Base-by-base conservation (phyloP, 805 yeast genomes). In the Ogataea zsoltii region DNA sequence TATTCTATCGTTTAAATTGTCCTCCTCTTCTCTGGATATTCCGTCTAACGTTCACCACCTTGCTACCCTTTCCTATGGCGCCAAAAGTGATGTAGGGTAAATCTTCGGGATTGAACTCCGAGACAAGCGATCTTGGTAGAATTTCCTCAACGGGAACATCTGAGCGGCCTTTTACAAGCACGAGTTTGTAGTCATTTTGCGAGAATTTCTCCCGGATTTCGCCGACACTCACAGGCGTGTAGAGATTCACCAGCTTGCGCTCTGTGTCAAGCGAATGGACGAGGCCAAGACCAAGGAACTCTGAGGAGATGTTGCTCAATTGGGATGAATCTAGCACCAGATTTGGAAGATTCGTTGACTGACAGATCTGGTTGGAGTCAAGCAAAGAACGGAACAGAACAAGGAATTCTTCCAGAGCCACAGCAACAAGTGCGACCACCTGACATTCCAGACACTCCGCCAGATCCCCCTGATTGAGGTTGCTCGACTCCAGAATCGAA, bases 161-260 rank as follows among this genome's bases (percentile, higher is more conserved):
- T 0, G 86, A 79, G 35, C 79, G 76, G 1, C 88, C 90, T 50
- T 85, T 75, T 1, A 78, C 71, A 2, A 87, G 44, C 0, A 85
- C 49, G 43, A 66, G 11, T 51, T 68, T 48, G 49, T 58, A 55
- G 1, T 56, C 61, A 4, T 58, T 58, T 13, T 66, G 54, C 0
- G 35, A 28, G 17, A 58, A 45, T 7, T 36, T 33, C 7, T 52
- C 15, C 1, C 58, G 29, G 2, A 68, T 11, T 1, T 38, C 15
- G 0, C 43, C 14, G 1, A 40, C 32, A 9, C 56, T 50, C 1
- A 54, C 39, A 0, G 88, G 89, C 0, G 85, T 66, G 54, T 85
- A 82, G 1, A 88, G 41, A 46, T 85, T 81, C 35, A 86, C 55
- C 13, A 66, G 50, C 9, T 67, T 57, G 1, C 64, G 56, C 0